phyloP scores from a whole-genome alignment of 2,329 filamentous ascomycete genomes.

The Lasiodiplodia gonubiensis region DNA sequence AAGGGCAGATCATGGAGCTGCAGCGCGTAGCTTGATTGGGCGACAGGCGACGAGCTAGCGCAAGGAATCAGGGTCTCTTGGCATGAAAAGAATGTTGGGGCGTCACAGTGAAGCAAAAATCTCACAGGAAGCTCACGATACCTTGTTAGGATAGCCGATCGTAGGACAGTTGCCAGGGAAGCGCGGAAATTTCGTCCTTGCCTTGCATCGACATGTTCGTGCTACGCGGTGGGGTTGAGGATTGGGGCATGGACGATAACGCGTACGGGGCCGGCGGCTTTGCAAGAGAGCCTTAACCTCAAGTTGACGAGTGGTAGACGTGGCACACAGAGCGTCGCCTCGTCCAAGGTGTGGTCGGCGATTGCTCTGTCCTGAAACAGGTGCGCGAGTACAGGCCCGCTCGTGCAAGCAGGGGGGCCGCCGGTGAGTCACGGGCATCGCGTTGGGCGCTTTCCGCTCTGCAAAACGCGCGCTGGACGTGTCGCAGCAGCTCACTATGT shows the following conservation, averaged over 20 bases:
- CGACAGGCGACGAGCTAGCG: not conserved
- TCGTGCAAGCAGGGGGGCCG: not conserved
- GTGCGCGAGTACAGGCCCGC: not conserved
- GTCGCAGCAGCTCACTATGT: not conserved
- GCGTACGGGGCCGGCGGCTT: not conserved
- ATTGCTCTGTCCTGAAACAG: constrained; percentile 15
- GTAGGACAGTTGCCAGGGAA: constrained; percentile 10
- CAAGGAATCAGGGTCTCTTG: not conserved
- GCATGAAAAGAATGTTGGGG: not conserved
- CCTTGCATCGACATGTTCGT: not conserved
- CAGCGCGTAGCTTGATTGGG: not conserved
- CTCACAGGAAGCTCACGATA: not conserved
- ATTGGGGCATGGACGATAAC: not conserved
- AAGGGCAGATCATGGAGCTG: not conserved
- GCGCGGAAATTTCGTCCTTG: not conserved
- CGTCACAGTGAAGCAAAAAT: not conserved
- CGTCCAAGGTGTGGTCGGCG: not conserved
- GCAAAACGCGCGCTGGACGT: constrained; percentile 17
- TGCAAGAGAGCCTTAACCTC: no score
- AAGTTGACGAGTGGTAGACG: not conserved
- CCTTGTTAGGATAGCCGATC: not conserved
- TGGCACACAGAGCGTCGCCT: not conserved
- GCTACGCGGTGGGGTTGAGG: not conserved
- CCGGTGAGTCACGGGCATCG: constrained; percentile 14
- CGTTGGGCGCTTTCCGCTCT: not conserved